Evolutionary conservation across 2,329 filamentous ascomycete genomes (phyloP).

Genomic region (Byssochlamys sp.): DNA sequence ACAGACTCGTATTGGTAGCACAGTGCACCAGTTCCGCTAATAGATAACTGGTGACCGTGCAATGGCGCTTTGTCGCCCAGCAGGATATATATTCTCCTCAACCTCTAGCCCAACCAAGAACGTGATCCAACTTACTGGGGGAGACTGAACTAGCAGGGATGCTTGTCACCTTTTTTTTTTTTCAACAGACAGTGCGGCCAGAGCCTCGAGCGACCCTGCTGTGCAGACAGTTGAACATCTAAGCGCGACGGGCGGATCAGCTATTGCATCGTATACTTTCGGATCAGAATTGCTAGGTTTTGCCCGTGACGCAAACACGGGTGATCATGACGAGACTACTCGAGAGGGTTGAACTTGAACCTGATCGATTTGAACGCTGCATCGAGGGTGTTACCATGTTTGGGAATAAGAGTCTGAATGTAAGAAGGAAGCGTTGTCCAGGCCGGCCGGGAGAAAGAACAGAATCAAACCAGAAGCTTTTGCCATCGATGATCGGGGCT

Average conservation of each 20-base stretch:
- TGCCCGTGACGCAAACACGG: neutral
- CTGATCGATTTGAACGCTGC: neutral
- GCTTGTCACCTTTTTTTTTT: neutral
- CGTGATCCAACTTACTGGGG: neutral
- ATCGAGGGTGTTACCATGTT: too few relatives aligned
- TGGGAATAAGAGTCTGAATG: too few relatives aligned
- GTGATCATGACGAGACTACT: neutral
- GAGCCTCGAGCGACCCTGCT: neutral
- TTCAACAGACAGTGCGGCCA: neutral
- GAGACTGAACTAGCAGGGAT: neutral
- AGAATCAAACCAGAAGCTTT: neutral
- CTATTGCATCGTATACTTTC: neutral
- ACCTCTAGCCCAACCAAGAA: neutral
- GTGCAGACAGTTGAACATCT: neutral
- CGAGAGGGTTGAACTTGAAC: neutral
- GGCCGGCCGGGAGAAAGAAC: too few relatives aligned
- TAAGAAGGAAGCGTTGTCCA: too few relatives aligned
- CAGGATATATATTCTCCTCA: neutral
- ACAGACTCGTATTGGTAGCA: neutral
- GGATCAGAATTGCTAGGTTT: neutral
- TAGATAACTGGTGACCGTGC: neutral
- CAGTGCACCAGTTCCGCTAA: neutral
- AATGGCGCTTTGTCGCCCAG: neutral
- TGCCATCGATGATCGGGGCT: neutral
- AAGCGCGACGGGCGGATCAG: neutral